Conservation (phyloP, 2,329 filamentous ascomycete genomes). For the Scolecobasidium constrictum region DNA sequence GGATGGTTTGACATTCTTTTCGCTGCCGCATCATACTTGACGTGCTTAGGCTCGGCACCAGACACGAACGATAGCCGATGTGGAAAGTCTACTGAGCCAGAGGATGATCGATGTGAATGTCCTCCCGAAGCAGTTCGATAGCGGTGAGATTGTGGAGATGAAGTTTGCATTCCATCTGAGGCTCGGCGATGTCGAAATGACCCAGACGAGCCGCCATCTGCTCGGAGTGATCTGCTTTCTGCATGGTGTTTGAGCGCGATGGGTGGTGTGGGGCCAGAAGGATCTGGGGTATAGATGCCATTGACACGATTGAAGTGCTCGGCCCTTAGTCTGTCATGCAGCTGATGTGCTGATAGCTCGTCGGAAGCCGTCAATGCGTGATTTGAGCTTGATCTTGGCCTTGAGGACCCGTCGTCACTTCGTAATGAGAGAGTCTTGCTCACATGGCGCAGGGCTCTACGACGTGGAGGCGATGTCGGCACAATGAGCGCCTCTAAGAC, state of each 20-base stretch:
- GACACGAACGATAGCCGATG: neutral
- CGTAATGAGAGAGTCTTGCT: slow-evolving; percentile 42
- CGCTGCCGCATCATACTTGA: neutral
- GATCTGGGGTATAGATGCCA: slow-evolving; percentile 39
- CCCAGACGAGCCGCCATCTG: neutral
- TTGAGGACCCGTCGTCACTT: slow-evolving; percentile 26
- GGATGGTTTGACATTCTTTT: neutral
- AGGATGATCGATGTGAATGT: neutral
- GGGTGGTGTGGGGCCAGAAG: neutral
- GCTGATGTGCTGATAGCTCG: slow-evolving; percentile 17
- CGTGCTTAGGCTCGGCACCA: neutral
- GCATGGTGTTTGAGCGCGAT: slow-evolving; percentile 18
- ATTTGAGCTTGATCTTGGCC: slow-evolving; percentile 31
- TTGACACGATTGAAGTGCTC: slow-evolving; percentile 17
- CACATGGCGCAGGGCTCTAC: slow-evolving; percentile 40
- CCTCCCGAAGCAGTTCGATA: neutral
- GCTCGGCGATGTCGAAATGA: neutral
- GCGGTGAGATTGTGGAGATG: neutral
- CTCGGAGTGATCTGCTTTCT: slow-evolving; percentile 11
- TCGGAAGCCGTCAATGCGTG: slow-evolving; percentile 33
- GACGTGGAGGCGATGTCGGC: slow-evolving; percentile 36
- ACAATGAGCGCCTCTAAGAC: slow-evolving; percentile 46
- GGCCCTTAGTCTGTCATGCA: neutral
- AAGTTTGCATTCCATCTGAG: neutral
- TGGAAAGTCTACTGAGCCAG: neutral